Base-by-base conservation (phyloP, 805 yeast species). In the Wickerhamomyces xylosicus region DNA sequence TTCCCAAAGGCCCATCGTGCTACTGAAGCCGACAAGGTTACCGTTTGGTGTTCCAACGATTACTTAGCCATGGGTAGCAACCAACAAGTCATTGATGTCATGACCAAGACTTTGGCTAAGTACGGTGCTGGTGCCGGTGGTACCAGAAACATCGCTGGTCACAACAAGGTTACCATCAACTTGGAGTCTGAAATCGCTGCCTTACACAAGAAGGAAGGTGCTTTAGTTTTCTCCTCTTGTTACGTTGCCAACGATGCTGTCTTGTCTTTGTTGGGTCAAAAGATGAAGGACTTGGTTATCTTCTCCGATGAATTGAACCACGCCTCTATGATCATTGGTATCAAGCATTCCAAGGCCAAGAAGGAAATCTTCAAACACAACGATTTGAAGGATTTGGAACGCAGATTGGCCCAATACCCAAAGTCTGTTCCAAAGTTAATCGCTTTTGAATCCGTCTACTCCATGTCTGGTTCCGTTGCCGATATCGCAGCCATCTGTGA, bases 51-150 rank as follows among this genome's bases (percentile, higher is more conserved):
- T 57, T 89, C 98, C 33, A 92, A 92, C 61, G 99, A 92, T 62
- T 92, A 92, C 60, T 70, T 92, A 44, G 97, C 97, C 11, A 85
- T 92, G 92, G 90, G 96, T 38, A 78, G 76, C 54, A 84, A 90
- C 58, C 72, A 71, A 45, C 66, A 71, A 46, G 90, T 90, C 34
- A 64, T 86, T 43, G 64, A 73, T 15, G 77, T 77, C 40, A 92
- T 90, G 90, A 80, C 81, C 50, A 58, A 67, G 36, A 79, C 95
- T 15, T 71, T 92, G 60, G 83, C 82, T 52, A 77, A 74, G 65
- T 92, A 92, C 59, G 99, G 99, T 53, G 83, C 95, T 4, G 99
- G 99, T 52, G 95, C 99, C 8, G 99, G 99, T 56, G 99, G 99
- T 50, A 92, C 99, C 36, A 75, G 99, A 57, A 92, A 92, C 65